These are phyloP conservation scores for Lolium multiflorum DNA, from an alignment of 176 grass and related monocot species.

Conservation along the genomic window DNA sequence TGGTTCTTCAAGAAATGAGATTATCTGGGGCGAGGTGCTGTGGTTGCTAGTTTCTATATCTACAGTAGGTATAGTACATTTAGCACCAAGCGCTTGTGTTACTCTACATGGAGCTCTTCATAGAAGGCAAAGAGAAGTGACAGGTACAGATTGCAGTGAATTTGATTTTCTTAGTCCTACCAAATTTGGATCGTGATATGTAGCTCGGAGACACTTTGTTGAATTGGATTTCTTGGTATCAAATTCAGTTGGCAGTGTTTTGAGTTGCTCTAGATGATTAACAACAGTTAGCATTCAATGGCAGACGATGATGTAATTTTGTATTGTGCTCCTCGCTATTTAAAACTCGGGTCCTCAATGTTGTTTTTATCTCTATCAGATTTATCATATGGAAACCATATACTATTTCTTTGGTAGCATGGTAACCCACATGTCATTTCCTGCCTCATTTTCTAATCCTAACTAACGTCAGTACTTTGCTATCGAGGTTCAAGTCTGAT, in stretches of 20 bases:
- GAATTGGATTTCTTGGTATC: background rate
- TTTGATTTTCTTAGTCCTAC: background rate
- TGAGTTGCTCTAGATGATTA: background rate
- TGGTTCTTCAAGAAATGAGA: background rate
- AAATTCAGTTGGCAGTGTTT: background rate
- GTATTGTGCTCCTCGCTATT: background rate
- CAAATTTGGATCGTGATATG: background rate
- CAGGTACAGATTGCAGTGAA: background rate
- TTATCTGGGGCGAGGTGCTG: background rate
- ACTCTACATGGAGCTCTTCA: conserved; percentile 22
- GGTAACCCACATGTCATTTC: background rate
- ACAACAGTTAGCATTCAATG: background rate
- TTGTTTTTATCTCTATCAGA: background rate
- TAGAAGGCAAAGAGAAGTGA: background rate
- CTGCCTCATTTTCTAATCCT: background rate
- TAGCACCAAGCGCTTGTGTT: background rate
- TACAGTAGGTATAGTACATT: conserved; percentile 10
- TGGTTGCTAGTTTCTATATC: background rate
- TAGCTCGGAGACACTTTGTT: background rate
- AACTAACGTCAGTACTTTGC: background rate
- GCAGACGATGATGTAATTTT: background rate
- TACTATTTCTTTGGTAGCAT: background rate
- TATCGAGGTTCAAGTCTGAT: background rate
- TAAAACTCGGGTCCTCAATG: background rate
- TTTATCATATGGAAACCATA: background rate